Percentiles rank a stretch among this genome's conserved stretches.
Conservation (phyloP, 345 rosid genomes). For the Reutealis trisperma region DNA sequence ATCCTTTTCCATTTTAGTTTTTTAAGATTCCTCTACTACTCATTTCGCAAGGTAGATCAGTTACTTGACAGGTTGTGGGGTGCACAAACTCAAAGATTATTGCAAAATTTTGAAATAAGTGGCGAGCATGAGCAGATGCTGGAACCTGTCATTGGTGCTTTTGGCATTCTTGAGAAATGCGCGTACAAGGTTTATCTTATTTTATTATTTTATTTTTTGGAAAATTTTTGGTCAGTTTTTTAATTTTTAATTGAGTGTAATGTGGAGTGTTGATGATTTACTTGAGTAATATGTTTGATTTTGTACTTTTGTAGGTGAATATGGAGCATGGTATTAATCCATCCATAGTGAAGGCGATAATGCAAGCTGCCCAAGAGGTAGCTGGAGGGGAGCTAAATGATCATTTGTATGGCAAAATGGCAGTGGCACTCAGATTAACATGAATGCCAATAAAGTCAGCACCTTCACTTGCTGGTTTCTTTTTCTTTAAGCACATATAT, state of each 20-base stretch:
- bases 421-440: slow-evolving; percentile 98
- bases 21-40: not conserved
- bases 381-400: slow-evolving; percentile 84
- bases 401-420: slow-evolving; percentile 98
- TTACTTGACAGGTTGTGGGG: slow-evolving; percentile 74
- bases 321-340: slow-evolving; percentile 91
- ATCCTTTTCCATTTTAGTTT: slow-evolving; percentile 15
- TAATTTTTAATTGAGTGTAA: not conserved
- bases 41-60: not conserved
- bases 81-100: slow-evolving; percentile 93
- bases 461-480: not conserved
- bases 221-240: not conserved
- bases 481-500: not conserved
- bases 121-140: slow-evolving; percentile 95
- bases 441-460: slow-evolving; percentile 97
- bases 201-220: not conserved
- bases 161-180: slow-evolving; percentile 89
- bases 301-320: slow-evolving; percentile 56
- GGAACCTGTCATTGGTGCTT: slow-evolving; percentile 89
- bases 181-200: slow-evolving; percentile 68
- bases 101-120: slow-evolving; percentile 93
- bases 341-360: slow-evolving; percentile 75
- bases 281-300: not conserved
- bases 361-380: slow-evolving; percentile 94
- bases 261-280: not conserved